Conservation (phyloP, 106 monocot species). For the Dendrobium officinale region DNA sequence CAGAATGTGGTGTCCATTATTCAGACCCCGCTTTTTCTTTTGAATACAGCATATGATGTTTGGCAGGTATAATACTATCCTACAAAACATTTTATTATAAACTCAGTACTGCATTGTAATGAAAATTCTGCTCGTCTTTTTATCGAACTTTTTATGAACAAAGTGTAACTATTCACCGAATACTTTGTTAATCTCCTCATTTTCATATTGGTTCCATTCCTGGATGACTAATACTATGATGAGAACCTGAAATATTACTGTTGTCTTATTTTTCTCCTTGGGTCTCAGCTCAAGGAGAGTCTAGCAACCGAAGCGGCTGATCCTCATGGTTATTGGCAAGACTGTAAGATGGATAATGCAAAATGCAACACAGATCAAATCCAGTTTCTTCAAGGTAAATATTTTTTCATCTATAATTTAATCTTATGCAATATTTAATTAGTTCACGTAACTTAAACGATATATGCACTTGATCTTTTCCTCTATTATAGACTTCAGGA, state of each 20-base stretch:
- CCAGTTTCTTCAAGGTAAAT: slow-evolving; percentile 55
- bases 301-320: slow-evolving; percentile 51
- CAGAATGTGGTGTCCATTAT: slow-evolving; percentile 60
- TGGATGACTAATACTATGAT: background rate
- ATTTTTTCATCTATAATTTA: background rate
- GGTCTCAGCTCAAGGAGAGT: slow-evolving; percentile 51
- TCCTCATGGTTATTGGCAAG: slow-evolving; percentile 47
- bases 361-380: slow-evolving; percentile 47
- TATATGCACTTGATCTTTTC: background rate
- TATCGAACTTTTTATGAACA: background rate
- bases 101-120: background rate
- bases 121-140: background rate
- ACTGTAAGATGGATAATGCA: slow-evolving; percentile 38
- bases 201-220: background rate
- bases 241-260: background rate
- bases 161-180: background rate
- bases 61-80: slow-evolving; percentile 70
- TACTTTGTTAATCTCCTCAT: background rate
- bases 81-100: background rate
- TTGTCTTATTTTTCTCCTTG: background rate
- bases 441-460: too few species aligned
- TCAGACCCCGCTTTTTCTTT: slow-evolving; percentile 73
- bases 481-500: slow-evolving; percentile 33
- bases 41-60: slow-evolving; percentile 91
- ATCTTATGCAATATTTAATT: too few species aligned